Base-by-base conservation (phyloP, 2,329 filamentous ascomycete species). In the Fusarium gaditjirri region DNA sequence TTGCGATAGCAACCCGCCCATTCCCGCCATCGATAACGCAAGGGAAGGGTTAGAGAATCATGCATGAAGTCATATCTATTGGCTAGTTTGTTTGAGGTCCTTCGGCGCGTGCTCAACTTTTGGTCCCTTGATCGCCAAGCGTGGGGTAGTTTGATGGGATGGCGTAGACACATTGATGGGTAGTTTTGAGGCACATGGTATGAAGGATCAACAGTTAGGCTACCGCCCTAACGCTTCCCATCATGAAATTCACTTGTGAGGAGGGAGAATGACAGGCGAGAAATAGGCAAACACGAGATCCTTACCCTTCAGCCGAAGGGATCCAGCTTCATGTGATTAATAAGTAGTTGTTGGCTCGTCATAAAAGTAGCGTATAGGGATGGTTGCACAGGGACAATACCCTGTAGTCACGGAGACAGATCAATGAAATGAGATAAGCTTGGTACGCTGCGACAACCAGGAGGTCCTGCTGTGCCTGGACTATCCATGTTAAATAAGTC, bases 41-140 rank as follows among this genome's bases (percentile, higher is more conserved):
- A 64, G 38, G 25, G 49, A 56, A 44, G 39, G 35, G 31, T 29
- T 36, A 42, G 31, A 36, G 41, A 70, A 58, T n/a, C 33, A 35
- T 16, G 23, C 33, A 10, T 14, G 17, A 38, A 25, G 44, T 23
- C 46, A 52, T 53, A 63, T 60, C 57, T 46, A 70, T 66, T 73
- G 61, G 70, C 31, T 63, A 31, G 8, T 46, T 42, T 50, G 49
- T 27, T 61, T 41, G 33, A 55, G 29, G 54, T 56, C 43, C 29
- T 41, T 14, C 44, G 53, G 70, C 70, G 70, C 65, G 65, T 73
- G 70, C 61, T 59, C 70, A 61, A 23, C 29, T 59, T 66, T 58
- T 73, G 69, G 60, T 70, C 69, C 69, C 70, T 70, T 72, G 70
- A 72, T 73, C 70, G 70, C 33, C 65, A 53, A 53, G 49, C 63